Evolutionary conservation across 1,139 yeast genomes (phyloP), one percentile per base, ranked within the genome.

Genomic region (Candida sanyaensis): DNA sequence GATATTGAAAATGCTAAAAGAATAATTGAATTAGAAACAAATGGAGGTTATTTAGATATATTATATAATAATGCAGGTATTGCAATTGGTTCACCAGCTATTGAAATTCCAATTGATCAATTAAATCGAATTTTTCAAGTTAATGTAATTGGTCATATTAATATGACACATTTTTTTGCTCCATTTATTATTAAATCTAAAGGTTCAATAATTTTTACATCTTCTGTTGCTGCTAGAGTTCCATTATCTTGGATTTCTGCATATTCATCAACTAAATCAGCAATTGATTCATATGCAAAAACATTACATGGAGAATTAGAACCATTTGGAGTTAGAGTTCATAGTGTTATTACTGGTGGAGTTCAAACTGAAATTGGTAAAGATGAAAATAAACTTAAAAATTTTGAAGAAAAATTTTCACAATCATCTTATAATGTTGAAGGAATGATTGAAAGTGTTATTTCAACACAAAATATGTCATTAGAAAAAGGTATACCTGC

Each of bases 201-300:
- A 45, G 77, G 78, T 0, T 52, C 65, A 0, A 69, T 72, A 31
- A 62, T 71, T 12, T 73, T 65, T 58, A 72, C 77, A 3, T 49
- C 65, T 12, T 70, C 75, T 1, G 67, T 71, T 9, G 72, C 76
- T 13, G 68, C 66, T 1, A 48, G 71, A 9, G 65, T 63, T 4
- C 75, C 77, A 3, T 60, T 72, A 43, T 52, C 73, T 6, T 73
- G 76, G 75, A 54, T 60, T 0, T 52, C 66, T n/a, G 60, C 61
- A 17, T 73, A 72, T 53, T 61, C 66, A 50, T 61, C 76, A 4
- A 65, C 75, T 36, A 72, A 73, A 51, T 89, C 95, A 2, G 95
- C 95, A 1, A 80, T 88, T 48, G 89, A 86, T 59, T 83, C 80
- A 50, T 88, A 83, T 61, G 87, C 89, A 1, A 74, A 78, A 45